Conservation (phyloP, 495 filamentous ascomycete genomes). For the Trichocladium uniseriatum region DNA sequence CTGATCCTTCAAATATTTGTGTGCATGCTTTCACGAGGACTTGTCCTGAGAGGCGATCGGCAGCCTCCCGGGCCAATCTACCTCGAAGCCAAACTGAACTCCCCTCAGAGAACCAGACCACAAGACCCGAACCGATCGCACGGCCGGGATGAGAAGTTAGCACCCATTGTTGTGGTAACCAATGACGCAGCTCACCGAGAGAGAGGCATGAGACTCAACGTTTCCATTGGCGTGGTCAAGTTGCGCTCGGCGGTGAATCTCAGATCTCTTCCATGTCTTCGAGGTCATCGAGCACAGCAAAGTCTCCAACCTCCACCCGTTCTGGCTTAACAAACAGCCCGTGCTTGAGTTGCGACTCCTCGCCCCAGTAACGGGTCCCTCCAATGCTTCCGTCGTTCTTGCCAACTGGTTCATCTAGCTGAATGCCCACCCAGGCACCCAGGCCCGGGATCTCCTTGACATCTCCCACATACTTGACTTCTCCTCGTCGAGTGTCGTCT, state of each 20-base stretch:
- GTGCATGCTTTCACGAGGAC: no score
- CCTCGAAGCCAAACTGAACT: no score
- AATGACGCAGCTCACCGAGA: no score
- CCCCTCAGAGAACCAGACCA: no score
- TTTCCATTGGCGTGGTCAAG: background rate
- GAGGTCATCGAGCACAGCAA: conserved; percentile 59
- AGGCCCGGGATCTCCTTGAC: conserved; percentile 69
- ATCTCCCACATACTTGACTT: conserved; percentile 70
- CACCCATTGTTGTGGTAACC: no score
- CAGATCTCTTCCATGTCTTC: conserved; percentile 86
- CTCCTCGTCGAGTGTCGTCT: conserved; percentile 69
- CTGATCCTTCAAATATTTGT: no score
- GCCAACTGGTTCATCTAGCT: conserved; percentile 76
- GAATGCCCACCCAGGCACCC: conserved; percentile 77
- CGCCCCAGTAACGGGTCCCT: conserved; percentile 68
- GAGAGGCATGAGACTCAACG: no score
- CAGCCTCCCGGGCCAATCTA: no score
- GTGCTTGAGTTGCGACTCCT: conserved; percentile 50
- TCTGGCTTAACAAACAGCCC: conserved; percentile 88
- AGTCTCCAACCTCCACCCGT: conserved; percentile 82
- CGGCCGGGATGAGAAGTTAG: no score
- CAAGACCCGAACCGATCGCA: no score
- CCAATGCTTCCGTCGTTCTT: conserved; percentile 83
- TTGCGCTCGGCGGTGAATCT: conserved; percentile 4
- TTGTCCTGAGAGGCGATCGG: no score